These are phyloP conservation scores for Sclerospora graminicola DNA, from an alignment of 352 stramenopile genomes.

Conservation along the genomic window DNA sequence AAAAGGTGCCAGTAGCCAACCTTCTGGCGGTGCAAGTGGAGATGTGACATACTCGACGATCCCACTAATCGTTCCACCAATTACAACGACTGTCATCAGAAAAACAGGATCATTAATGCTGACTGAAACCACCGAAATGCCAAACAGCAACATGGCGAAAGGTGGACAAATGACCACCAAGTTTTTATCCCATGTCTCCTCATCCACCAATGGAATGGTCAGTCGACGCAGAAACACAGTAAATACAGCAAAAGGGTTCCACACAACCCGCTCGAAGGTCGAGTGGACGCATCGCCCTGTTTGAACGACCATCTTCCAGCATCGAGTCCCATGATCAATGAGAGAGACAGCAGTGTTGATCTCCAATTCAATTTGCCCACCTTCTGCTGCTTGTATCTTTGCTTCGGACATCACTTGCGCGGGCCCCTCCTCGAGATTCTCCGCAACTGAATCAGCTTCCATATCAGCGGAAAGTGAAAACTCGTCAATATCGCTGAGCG, in stretches of 20 bases:
- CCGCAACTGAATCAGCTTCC: slow-evolving; percentile 6
- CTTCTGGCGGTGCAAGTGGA: slow-evolving; percentile 34
- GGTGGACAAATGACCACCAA: slow-evolving; percentile 55
- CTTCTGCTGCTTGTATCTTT: slow-evolving; percentile 11
- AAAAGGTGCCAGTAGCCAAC: slow-evolving; percentile 39
- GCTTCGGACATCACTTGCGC: slow-evolving; percentile 11
- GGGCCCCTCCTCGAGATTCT: slow-evolving; percentile 7
- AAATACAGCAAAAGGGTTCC: slow-evolving; percentile 56
- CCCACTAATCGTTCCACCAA: slow-evolving; percentile 31
- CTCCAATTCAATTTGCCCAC: slow-evolving; percentile 12
- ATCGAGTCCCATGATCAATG: slow-evolving; percentile 11
- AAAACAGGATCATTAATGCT: slow-evolving; percentile 41
- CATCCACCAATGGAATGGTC: slow-evolving; percentile 67
- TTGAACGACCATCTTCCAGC: slow-evolving; percentile 9
- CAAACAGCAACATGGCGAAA: slow-evolving; percentile 49
- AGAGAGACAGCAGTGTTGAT: slow-evolving; percentile 7
- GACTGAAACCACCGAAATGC: slow-evolving; percentile 37
- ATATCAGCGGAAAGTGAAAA: slow-evolving; percentile 16
- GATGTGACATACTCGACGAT: slow-evolving; percentile 39
- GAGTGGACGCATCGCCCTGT: slow-evolving; percentile 15
- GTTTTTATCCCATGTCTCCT: slow-evolving; percentile 75
- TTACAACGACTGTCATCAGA: slow-evolving; percentile 25
- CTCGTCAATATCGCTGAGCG: slow-evolving; percentile 52
- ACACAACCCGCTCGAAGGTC: slow-evolving; percentile 40
- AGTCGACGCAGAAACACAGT: slow-evolving; percentile 60